Percentiles rank a stretch among this genome's conserved stretches.
These are phyloP conservation scores for Leishmania braziliensis DNA, from an alignment of 208 protist genomes.

Conservation along the genomic window DNA sequence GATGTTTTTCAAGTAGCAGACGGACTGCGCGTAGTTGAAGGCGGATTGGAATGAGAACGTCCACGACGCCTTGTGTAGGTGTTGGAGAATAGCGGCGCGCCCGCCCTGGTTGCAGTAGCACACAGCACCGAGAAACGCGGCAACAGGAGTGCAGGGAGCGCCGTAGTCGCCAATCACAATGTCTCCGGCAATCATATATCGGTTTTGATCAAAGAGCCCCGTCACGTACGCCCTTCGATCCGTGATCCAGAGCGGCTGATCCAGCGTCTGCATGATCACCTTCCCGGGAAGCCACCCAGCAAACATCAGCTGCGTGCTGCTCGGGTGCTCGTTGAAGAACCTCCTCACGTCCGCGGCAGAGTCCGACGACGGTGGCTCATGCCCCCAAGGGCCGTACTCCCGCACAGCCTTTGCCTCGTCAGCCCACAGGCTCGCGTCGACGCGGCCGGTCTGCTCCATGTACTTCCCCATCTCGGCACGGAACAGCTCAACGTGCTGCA, in stretches of 20 bases:
- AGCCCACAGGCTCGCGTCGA: neutral
- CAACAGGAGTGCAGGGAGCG: constrained; percentile 15
- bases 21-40: constrained; percentile 4
- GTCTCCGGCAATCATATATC: too few species aligned
- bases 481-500: constrained; percentile 39
- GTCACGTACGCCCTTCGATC: constrained; percentile 27
- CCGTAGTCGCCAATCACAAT: constrained; percentile 76
- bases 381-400: neutral
- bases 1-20: constrained; percentile 7
- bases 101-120: constrained; percentile 45
- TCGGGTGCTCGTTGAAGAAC: constrained; percentile 16
- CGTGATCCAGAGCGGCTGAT: constrained; percentile 2
- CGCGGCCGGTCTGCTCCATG: constrained; percentile 16
- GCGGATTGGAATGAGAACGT: neutral
- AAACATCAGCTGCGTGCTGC: constrained; percentile 35
- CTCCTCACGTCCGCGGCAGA: neutral
- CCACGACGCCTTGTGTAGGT: neutral
- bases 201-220: constrained; percentile 46
- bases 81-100: neutral
- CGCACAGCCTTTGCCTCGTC: neutral
- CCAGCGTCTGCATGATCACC: constrained; percentile 28
- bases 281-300: constrained; percentile 44
- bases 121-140: constrained; percentile 31
- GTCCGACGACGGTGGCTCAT: neutral
- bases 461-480: constrained; percentile 41